Percentiles rank a stretch among this genome's conserved stretches.
phyloP scores from a whole-genome alignment of 768 basidiomycete species.

The Multifurca ochricompacta region DNA sequence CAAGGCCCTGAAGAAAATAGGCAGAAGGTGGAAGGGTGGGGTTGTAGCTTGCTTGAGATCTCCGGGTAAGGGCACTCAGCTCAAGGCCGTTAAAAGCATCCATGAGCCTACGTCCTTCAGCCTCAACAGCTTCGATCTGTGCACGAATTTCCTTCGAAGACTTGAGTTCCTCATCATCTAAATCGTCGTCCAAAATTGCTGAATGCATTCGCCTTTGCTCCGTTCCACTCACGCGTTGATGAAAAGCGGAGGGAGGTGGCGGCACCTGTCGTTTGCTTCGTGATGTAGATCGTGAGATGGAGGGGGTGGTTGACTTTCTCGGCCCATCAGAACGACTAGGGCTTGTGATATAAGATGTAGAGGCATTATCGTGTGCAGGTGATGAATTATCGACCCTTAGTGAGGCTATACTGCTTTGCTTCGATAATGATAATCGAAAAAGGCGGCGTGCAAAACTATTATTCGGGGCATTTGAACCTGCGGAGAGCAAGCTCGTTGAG shows the following conservation, averaged over 20 bases:
- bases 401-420: slow-evolving; percentile 44
- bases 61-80: slow-evolving; percentile 53
- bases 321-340: slow-evolving; percentile 22
- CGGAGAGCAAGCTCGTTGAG: slow-evolving; percentile 26
- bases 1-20: slow-evolving; percentile 18
- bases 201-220: slow-evolving; percentile 20
- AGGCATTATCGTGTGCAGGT: slow-evolving; percentile 33
- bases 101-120: slow-evolving; percentile 60
- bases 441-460: slow-evolving; percentile 20
- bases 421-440: slow-evolving; percentile 33
- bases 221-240: slow-evolving; percentile 11
- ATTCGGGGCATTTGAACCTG: slow-evolving; percentile 22
- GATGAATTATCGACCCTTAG: slow-evolving; percentile 38
- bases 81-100: slow-evolving; percentile 79
- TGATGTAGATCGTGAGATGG: slow-evolving; percentile 30
- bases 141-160: slow-evolving; percentile 56
- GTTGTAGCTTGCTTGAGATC: slow-evolving; percentile 29
- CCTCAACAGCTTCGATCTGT: slow-evolving; percentile 62
- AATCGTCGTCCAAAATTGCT: slow-evolving; percentile 31
- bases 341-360: slow-evolving; percentile 21
- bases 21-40: slow-evolving; percentile 21
- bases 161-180: slow-evolving; percentile 50
- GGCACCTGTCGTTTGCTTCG: slow-evolving; percentile 16
- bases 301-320: slow-evolving; percentile 21
- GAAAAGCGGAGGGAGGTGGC: slow-evolving; percentile 30